Base-by-base conservation (phyloP, 768 basidiomycete genomes). In the Serendipita indica region DNA sequence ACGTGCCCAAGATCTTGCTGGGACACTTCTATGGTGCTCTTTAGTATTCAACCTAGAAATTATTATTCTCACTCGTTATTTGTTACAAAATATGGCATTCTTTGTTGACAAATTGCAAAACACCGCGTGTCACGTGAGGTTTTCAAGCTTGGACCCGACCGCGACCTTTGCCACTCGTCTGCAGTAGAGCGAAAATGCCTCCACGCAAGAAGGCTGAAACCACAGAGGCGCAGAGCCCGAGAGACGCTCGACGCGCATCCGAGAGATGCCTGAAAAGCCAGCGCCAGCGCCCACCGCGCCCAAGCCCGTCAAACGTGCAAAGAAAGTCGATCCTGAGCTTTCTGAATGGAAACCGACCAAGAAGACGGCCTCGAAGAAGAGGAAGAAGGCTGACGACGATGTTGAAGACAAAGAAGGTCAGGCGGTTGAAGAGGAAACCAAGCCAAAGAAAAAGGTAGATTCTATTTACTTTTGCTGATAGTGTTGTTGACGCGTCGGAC, bases 211-310 rank as follows among this genome's bases (percentile, higher is more conserved):
- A 73, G 62, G 67, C 70, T 30, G 68, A 68, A 37, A 69, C 72
- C 46, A 80, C 77, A 66, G 74, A 69, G 33, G 58, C 68, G 59
- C 62, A n/a, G 60, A 68, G 61, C 59, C 59, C 7, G 52, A 33
- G n/a, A 30, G 59, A 5, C 59, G 59, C 35, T 60, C 59, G 3
- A 60, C 59, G 6, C 46, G 59, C 28, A 46, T 60, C 16, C 46
- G 46, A 16, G 59, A 60, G 30, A 34, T 37, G 35, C 59, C 59
- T n/a, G 20, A 45, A 20, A 32, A 32, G 46, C 49, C 58, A 6
- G 41, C 58, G 2, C 35, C 58, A 28, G 57, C 58, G 10, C 41
- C 58, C 14, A 45, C 59, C 14, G 59, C 45, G 16, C 22, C 49
- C 22, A n/a, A 54, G 32, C 25, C 25, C 7, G 49, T 10, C 22